Base-by-base conservation (phyloP, 2,329 filamentous ascomycete genomes). In the Lachnum nothofagi region DNA sequence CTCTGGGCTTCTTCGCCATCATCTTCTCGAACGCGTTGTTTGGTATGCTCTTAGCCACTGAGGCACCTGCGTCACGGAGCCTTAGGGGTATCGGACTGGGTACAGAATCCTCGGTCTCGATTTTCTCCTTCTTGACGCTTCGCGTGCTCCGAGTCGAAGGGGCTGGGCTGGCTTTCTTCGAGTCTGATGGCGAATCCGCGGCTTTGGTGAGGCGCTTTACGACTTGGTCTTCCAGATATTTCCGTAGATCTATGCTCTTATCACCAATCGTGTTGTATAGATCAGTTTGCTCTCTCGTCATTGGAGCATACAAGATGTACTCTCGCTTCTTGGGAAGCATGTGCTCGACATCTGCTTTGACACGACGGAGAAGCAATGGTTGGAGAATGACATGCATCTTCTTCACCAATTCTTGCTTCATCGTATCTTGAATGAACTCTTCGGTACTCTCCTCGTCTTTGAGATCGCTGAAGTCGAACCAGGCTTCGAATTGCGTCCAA, bases 391-490 rank as follows among this genome's bases (percentile, higher is more conserved):
- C 81, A 63, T 98, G 93, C 49, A 98, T 86, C 55, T 91, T 95
- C 44, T 90, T 83, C 1, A 94, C 85, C 1, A 93, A 70, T 43
- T 85, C 86, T 53, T 86, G 82, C 62, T 88, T 87, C 42, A 85
- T 80, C 46, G 87, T 81, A 60, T 95, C 86, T 3, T 85, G 83
- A 5, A 94, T 77, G 44, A 95, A 85, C 38, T 91, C 81, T 42
- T 88, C 82, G 1, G 89, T 86, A 0, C 82, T 83, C 29, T 85
- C 77, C 56, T 91, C 88, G 51, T 97, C 88, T 47, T 94, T 82
- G 1, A 98, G 75, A 6, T 90, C 91, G 0, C 88, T 93, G 60
- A 98, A 98, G 66, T 98, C 91, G 54, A 98, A 98, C 91, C 91
- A 97, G 1, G 83, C 83, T 63, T 96, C 88, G 50, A 98, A 98